Evolutionary conservation across 306 rosid species (phyloP).

Genomic region (Castanea mollissima): DNA sequence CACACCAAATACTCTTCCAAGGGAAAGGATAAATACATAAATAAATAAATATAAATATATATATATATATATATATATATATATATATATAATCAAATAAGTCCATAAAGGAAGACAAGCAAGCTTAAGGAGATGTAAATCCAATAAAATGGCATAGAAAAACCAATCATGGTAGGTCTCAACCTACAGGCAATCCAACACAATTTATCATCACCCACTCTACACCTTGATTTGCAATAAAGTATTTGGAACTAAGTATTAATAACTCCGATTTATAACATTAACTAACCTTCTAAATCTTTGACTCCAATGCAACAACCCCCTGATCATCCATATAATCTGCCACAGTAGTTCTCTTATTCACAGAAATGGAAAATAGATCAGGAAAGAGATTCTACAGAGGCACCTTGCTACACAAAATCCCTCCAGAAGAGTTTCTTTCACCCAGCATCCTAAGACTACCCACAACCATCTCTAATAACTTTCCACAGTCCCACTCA

Average conservation of each 20-base stretch:
- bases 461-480: background rate
- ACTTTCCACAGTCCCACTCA: background rate
- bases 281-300: background rate
- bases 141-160: too few relatives aligned
- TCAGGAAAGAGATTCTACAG: background rate
- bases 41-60: too few relatives aligned
- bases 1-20: background rate
- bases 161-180: too few relatives aligned
- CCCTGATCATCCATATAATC: background rate
- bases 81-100: too few relatives aligned
- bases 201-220: background rate
- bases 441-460: background rate
- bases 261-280: background rate
- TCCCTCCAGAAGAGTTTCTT: background rate
- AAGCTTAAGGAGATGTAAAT: too few relatives aligned
- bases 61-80: too few relatives aligned
- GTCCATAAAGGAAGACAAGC: too few relatives aligned
- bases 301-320: background rate
- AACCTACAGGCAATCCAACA: too few relatives aligned
- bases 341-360: background rate
- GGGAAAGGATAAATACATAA: background rate
- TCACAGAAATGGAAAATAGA: background rate
- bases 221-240: background rate
- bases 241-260: background rate
- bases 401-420: background rate